Conservation (phyloP, 2,329 filamentous ascomycete species). For the Nigrospora oryzae region DNA sequence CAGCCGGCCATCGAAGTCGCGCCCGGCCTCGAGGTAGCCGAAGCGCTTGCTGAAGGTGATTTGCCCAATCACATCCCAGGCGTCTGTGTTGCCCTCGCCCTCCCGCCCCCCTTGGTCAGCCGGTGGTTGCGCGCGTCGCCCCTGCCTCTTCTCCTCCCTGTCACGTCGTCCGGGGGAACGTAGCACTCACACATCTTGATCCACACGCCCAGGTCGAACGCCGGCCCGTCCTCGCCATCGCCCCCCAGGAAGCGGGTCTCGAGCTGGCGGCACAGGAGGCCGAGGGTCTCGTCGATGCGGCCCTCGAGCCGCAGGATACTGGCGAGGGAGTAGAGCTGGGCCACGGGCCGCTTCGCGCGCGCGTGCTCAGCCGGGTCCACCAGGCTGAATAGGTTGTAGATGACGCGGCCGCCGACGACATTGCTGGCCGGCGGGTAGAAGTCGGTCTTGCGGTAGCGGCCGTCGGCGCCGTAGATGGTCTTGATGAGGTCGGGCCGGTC, state of each 20-base stretch:
- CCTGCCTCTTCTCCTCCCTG: too few relatives aligned
- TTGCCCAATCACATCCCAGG: slow-evolving; percentile 33
- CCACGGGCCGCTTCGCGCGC: background rate
- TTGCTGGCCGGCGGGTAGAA: slow-evolving; percentile 15
- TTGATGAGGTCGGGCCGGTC: slow-evolving; percentile 18
- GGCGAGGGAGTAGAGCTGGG: background rate
- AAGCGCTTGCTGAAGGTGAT: slow-evolving; percentile 29
- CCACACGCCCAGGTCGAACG: background rate
- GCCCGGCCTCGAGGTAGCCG: slow-evolving; percentile 28
- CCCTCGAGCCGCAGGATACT: background rate
- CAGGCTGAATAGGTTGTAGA: slow-evolving; percentile 21
- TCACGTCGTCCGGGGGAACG: too few relatives aligned
- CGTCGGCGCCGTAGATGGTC: slow-evolving; percentile 23
- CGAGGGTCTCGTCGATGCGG: background rate
- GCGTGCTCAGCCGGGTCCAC: slow-evolving; percentile 7
- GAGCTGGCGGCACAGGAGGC: background rate
- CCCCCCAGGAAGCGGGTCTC: background rate
- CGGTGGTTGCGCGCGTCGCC: too few relatives aligned
- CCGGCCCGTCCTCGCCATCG: background rate
- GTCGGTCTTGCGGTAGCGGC: slow-evolving; percentile 1
- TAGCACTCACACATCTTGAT: background rate
- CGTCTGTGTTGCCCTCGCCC: slow-evolving; percentile 5
- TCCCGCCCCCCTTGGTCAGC: too few relatives aligned
- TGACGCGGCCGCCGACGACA: slow-evolving; percentile 17
- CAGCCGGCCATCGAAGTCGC: slow-evolving; percentile 28